Conservation (phyloP, 176 grass and related monocot species). For the Eleusine indica region DNA sequence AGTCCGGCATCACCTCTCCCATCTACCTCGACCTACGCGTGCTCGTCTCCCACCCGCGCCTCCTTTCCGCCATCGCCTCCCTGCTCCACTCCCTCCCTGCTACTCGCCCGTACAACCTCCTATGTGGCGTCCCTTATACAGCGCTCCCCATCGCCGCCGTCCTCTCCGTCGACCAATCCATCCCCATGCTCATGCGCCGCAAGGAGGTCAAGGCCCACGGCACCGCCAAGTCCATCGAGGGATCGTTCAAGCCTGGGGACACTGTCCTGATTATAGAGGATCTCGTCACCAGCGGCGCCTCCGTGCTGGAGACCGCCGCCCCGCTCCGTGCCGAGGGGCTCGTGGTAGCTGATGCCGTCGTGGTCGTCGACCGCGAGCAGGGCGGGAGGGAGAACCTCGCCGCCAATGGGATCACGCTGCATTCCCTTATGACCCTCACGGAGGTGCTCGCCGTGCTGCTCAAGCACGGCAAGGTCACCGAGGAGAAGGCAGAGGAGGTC, state of each 20-base stretch:
- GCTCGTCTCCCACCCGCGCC: slow-evolving; percentile 83
- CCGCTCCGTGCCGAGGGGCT: slow-evolving; percentile 73
- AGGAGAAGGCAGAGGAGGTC: slow-evolving; percentile 83
- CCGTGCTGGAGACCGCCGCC: slow-evolving; percentile 75
- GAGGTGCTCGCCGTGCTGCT: slow-evolving; percentile 78
- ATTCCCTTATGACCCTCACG: slow-evolving; percentile 72
- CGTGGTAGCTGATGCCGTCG: slow-evolving; percentile 61
- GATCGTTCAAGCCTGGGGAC: slow-evolving; percentile 53
- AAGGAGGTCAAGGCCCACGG: slow-evolving; percentile 94
- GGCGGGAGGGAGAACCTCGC: slow-evolving; percentile 83
- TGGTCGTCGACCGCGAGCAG: slow-evolving; percentile 90
- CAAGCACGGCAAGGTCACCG: slow-evolving; percentile 53
- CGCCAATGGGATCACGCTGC: slow-evolving; percentile 68
- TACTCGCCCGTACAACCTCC: slow-evolving; percentile 63
- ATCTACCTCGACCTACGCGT: slow-evolving; percentile 97
- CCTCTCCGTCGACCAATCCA: slow-evolving; percentile 56
- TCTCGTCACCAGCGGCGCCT: slow-evolving; percentile 89
- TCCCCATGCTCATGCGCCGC: slow-evolving; percentile 97
- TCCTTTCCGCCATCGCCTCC: slow-evolving; percentile 67
- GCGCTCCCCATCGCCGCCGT: slow-evolving; percentile 89
- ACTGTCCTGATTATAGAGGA: slow-evolving; percentile 86
- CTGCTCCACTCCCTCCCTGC: slow-evolving; percentile 59
- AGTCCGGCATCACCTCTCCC: slow-evolving; percentile 91
- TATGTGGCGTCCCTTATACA: slow-evolving; percentile 95
- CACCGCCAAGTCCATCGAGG: slow-evolving; percentile 91